Evolutionary conservation across 1,284 basidiomycete species (phyloP), one percentile per base, ranked within the genome.

Genomic region (Entoloma clypeatum): DNA sequence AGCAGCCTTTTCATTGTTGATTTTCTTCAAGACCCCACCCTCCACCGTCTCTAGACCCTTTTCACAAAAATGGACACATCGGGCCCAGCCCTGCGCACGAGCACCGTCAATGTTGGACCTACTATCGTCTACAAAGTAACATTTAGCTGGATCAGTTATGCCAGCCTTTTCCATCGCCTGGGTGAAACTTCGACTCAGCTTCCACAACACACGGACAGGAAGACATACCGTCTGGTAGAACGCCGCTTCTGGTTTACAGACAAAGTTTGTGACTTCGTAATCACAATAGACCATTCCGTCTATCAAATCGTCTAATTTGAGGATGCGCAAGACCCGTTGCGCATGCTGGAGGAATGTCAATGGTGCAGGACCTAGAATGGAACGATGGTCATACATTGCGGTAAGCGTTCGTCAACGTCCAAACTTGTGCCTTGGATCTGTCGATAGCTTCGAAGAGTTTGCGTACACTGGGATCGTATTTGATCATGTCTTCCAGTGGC

Each of bases 201-300:
- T 17, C 2, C 10, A 14, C 2, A 7, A 16, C 24, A 19, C 16
- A 13, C 13, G 13, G 14, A 32, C 8, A 26, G n/a, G 10, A 18
- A 14, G 9, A 13, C 58, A 37, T 46, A 86, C 87, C 59, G 75
- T 65, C 29, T 67, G 56, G 53, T 85, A 92, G 56, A 71, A 91
- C 41, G 76, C 72, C 2, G 75, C 59, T 51, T 93, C 87, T 7
- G 91, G 91, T 57, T 94, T 94, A 68, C 90, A 92, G 4, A 73
- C 71, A 61, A 94, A 90, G 46, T 84, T 60, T 10, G 74, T 69
- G 26, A 77, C 54, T 6, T 70, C 63, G 52, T 94, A 94, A 63
- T 94, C 81, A 56, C 91, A 94, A 56, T 71, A 94, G 7, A 91
- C 75, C 10, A 92, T 60, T 9, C 79, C 87, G 52, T 94, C 91